These are phyloP conservation scores for Chamaenerion angustifolium DNA, from an alignment of 345 rosid species.

Conservation along the genomic window DNA sequence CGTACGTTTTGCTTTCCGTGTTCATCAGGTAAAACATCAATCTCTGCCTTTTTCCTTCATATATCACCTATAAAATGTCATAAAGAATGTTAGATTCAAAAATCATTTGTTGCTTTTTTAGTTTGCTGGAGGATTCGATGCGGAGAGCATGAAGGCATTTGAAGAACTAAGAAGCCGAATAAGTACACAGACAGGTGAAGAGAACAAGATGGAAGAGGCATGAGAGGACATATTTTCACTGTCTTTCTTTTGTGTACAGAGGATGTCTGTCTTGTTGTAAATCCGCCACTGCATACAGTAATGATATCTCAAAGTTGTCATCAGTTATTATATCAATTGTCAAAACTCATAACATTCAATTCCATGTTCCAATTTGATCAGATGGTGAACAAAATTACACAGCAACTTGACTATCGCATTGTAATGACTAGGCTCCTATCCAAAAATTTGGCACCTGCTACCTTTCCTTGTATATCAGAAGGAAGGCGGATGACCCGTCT, in stretches of 20 bases:
- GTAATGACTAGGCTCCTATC: conserved; percentile 61
- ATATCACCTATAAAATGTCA: background rate
- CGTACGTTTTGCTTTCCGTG: conserved; percentile 88
- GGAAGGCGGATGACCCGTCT: conserved; percentile 65
- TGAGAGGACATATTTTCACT: background rate
- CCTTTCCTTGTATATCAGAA: conserved; percentile 64
- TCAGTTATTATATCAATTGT: too few species aligned
- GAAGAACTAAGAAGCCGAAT: conserved; percentile 79
- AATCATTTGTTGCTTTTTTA: conserved; percentile 29
- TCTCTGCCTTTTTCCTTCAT: too few species aligned
- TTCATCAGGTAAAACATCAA: conserved; percentile 57
- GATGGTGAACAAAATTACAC: background rate
- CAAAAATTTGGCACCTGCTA: conserved; percentile 67
- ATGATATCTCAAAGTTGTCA: too few species aligned
- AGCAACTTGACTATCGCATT: conserved; percentile 24
- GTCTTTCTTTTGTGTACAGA: background rate
- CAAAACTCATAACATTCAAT: too few species aligned
- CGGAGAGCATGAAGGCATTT: conserved; percentile 97
- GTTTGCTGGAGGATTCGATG: conserved; percentile 99
- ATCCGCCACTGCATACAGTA: too few species aligned
- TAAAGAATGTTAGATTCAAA: background rate
- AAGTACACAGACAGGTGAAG: conserved; percentile 34
- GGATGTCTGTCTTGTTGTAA: too few species aligned
- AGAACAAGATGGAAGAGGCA: conserved; percentile 24
- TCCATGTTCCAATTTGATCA: too few species aligned